Percentiles rank a stretch among this genome's conserved stretches.
phyloP scores from a whole-genome alignment of 2,329 filamentous ascomycete species.

The Byssochlamys sp. region DNA sequence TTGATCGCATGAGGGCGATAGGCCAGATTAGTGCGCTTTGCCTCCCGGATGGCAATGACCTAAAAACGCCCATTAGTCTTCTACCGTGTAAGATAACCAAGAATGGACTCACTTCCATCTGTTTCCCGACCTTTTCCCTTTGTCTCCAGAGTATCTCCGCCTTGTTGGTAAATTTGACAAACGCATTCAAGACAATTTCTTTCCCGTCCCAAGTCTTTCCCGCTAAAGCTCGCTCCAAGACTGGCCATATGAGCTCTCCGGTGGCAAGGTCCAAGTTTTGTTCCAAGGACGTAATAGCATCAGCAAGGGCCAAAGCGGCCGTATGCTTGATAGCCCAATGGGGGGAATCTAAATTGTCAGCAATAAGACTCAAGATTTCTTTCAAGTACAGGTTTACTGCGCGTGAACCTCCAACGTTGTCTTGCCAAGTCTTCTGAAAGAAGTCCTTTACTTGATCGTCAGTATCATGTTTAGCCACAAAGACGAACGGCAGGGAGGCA shows the following conservation, averaged over 20 bases:
- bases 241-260: constrained; percentile 64
- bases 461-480: constrained; percentile 75
- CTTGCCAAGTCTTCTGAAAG: constrained; percentile 79
- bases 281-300: constrained; percentile 57
- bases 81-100: constrained; percentile 5
- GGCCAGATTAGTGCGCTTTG: constrained; percentile 77
- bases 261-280: constrained; percentile 48
- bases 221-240: constrained; percentile 67
- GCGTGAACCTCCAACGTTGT: constrained; percentile 76
- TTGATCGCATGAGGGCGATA: constrained; percentile 70
- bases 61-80: constrained; percentile 25
- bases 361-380: constrained; percentile 66
- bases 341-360: constrained; percentile 61
- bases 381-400: constrained; percentile 72
- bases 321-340: constrained; percentile 89
- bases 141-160: constrained; percentile 51
- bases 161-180: constrained; percentile 66
- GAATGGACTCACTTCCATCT: constrained; percentile 53
- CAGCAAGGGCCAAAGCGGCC: constrained; percentile 69
- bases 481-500: constrained; percentile 73
- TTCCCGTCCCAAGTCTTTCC: constrained; percentile 93
- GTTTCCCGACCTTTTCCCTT: constrained; percentile 48
- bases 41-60: constrained; percentile 66
- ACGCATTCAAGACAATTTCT: constrained; percentile 69
- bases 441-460: constrained; percentile 68